Percentiles rank a stretch among this genome's conserved stretches.
These are phyloP conservation scores for Colletotrichum tamarilloi DNA, from an alignment of 2,329 filamentous ascomycete genomes.

Conservation along the genomic window DNA sequence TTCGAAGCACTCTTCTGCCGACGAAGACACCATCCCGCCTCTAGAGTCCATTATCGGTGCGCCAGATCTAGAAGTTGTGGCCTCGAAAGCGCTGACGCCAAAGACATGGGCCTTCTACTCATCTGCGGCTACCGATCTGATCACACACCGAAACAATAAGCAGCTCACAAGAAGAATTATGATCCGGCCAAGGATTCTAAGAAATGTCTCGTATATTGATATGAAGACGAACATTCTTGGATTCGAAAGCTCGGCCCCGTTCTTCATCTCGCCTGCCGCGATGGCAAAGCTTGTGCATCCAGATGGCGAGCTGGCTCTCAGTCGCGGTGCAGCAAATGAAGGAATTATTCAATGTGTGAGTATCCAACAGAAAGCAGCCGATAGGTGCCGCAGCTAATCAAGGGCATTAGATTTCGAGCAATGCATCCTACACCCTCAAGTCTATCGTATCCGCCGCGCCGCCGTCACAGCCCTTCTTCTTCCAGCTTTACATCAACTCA, in stretches of 20 bases:
- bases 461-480: constrained; percentile 58
- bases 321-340: constrained; percentile 49
- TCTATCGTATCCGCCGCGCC: constrained; percentile 54
- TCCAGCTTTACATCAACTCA: constrained; percentile 72
- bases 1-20: constrained; percentile 45
- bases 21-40: constrained; percentile 54
- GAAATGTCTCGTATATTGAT: constrained; percentile 76
- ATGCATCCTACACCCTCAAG: constrained; percentile 59
- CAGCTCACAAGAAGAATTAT: constrained; percentile 69
- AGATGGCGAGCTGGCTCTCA: constrained; percentile 61
- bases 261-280: constrained; percentile 73
- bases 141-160: constrained; percentile 79
- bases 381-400: background rate
- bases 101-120: constrained; percentile 75
- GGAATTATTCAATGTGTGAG: constrained; percentile 61
- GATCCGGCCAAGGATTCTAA: constrained; percentile 82
- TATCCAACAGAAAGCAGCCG: background rate
- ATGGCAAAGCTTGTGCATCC: constrained; percentile 73
- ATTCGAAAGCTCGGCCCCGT: constrained; percentile 60
- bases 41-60: constrained; percentile 47
- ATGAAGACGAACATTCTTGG: constrained; percentile 66
- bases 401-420: constrained; percentile 56
- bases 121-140: constrained; percentile 84
- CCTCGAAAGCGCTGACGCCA: constrained; percentile 41
- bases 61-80: constrained; percentile 49